These are phyloP conservation scores for Claviceps paspali DNA, from an alignment of 2,329 filamentous ascomycete species.

Conservation along the genomic window DNA sequence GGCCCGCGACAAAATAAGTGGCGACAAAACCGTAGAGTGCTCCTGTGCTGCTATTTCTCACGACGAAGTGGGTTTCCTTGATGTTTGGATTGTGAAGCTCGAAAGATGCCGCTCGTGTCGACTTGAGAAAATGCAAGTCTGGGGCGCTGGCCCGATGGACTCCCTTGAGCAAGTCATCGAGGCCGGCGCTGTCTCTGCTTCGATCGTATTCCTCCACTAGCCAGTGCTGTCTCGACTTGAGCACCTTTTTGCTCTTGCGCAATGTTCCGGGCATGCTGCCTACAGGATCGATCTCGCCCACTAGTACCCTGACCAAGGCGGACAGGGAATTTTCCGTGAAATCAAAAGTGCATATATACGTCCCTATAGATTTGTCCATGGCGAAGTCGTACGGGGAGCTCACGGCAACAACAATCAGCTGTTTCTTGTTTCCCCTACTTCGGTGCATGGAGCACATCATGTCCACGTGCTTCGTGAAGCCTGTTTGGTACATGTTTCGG, in stretches of 20 bases:
- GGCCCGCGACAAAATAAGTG: slow-evolving; percentile 61
- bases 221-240: slow-evolving; percentile 89
- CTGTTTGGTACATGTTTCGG: slow-evolving; percentile 81
- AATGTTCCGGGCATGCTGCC: slow-evolving; percentile 58
- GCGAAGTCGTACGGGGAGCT: slow-evolving; percentile 96
- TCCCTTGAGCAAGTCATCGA: slow-evolving; percentile 60
- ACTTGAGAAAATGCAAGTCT: slow-evolving; percentile 52
- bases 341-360: slow-evolving; percentile 90
- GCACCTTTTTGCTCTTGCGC: slow-evolving; percentile 71
- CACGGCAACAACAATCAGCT: slow-evolving; percentile 78
- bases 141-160: slow-evolving; percentile 53
- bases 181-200: slow-evolving; percentile 55
- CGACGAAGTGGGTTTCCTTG: slow-evolving; percentile 76
- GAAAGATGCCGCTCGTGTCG: slow-evolving; percentile 60
- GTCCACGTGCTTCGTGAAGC: slow-evolving; percentile 89
- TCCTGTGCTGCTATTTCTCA: slow-evolving; percentile 83
- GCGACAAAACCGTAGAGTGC: slow-evolving; percentile 85
- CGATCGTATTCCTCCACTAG: slow-evolving; percentile 79
- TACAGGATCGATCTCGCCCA: slow-evolving; percentile 52
- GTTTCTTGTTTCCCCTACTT: slow-evolving; percentile 68
- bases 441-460: slow-evolving; percentile 85
- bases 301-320: slow-evolving; percentile 68
- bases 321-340: slow-evolving; percentile 87
- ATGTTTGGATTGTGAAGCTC: slow-evolving; percentile 55
- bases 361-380: slow-evolving; percentile 78